Percentiles rank a stretch among this genome's conserved stretches.
phyloP scores from a whole-genome alignment of 306 rosid genomes.

The Benincasa hispida region DNA sequence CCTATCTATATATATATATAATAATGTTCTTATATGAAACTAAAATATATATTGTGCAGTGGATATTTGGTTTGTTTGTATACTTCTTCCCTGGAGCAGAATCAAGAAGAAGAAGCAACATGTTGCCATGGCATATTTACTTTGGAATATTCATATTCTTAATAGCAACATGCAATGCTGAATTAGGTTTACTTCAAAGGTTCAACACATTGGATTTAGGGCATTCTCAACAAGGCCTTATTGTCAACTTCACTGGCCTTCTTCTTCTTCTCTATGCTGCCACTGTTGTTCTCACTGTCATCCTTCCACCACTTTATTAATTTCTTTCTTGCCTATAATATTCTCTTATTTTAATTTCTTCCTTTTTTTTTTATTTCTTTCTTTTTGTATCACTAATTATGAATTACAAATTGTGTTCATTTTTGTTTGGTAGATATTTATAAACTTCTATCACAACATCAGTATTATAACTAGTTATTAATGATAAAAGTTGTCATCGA shows the following conservation, averaged over 20 bases:
- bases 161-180: constrained; percentile 38
- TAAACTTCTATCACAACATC: too few species aligned
- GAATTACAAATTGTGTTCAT: too few species aligned
- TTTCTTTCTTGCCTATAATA: too few species aligned
- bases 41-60: constrained; percentile 15
- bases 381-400: too few species aligned
- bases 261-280: constrained; percentile 40
- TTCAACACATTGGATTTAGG: neutral
- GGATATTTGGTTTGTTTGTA: constrained; percentile 28
- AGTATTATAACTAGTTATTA: too few species aligned
- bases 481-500: too few species aligned
- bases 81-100: constrained; percentile 46
- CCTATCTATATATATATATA: too few species aligned
- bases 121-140: constrained; percentile 59
- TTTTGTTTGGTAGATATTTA: too few species aligned
- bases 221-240: constrained; percentile 22
- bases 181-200: constrained; percentile 27
- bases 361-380: too few species aligned
- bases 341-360: too few species aligned
- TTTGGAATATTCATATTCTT: constrained; percentile 38
- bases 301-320: constrained; percentile 32
- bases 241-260: constrained; percentile 53
- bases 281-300: constrained; percentile 31
- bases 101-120: constrained; percentile 21
- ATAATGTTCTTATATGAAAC: too few species aligned